phyloP scores from a whole-genome alignment of 768 basidiomycete species.

The Serendipita sp. region DNA sequence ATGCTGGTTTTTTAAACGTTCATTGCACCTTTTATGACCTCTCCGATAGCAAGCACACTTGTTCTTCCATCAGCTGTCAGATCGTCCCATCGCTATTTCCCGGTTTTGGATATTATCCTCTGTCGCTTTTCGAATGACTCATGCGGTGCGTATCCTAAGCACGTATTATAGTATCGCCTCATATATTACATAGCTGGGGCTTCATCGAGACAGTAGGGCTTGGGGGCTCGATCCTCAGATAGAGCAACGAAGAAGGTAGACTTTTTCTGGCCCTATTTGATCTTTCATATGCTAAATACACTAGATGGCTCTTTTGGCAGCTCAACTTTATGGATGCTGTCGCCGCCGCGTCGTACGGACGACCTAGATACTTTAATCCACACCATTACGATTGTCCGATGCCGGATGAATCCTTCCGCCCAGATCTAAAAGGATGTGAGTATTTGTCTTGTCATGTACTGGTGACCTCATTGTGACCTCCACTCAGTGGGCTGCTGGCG shows the following conservation, averaged over 20 bases:
- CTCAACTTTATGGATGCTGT: constrained; percentile 3
- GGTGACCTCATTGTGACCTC: background rate
- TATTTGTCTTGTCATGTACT: background rate
- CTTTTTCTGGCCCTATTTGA: too few relatives aligned
- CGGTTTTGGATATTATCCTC: background rate
- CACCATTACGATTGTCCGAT: background rate
- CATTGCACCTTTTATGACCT: background rate
- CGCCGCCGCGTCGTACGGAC: background rate
- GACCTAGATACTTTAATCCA: background rate
- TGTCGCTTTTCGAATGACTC: background rate
- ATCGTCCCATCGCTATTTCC: background rate
- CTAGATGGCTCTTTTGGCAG: background rate
- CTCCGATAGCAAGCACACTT: background rate
- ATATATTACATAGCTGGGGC: background rate
- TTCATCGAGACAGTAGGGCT: constrained; percentile 1
- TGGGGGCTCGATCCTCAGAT: background rate
- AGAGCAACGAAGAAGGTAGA: background rate
- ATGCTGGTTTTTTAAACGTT: background rate
- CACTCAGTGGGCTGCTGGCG: background rate
- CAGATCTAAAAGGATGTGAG: background rate
- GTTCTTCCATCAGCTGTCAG: constrained; percentile 4
- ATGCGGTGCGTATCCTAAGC: background rate
- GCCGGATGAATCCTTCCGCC: background rate
- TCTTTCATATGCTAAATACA: too few relatives aligned
- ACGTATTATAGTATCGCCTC: background rate